Conservation (phyloP, 2,329 filamentous ascomycete species). For the Aureobasidium sp. region DNA sequence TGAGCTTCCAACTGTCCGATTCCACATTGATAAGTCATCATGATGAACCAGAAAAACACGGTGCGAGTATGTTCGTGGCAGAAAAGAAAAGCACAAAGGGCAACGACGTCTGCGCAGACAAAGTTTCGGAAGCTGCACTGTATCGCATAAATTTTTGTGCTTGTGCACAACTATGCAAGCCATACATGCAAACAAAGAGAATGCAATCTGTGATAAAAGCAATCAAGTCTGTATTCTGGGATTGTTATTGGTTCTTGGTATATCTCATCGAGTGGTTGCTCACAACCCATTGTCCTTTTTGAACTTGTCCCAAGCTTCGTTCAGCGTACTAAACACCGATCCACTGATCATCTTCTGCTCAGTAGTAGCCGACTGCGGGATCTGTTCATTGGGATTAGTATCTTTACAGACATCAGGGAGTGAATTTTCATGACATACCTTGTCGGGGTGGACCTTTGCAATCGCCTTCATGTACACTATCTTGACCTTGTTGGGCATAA, state of each 20-base stretch:
- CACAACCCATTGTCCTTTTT: slow-evolving; percentile 46
- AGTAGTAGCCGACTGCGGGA: slow-evolving; percentile 55
- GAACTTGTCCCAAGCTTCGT: slow-evolving; percentile 63
- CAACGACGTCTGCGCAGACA: not conserved
- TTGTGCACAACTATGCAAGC: not conserved
- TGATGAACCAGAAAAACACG: no score
- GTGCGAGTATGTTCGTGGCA: not conserved
- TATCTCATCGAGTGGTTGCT: not conserved
- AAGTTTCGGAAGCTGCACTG: not conserved
- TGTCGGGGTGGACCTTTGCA: slow-evolving; percentile 95
- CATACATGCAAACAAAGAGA: not conserved
- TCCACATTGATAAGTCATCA: no score
- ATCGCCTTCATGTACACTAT: slow-evolving; percentile 99
- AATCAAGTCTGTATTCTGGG: no score
- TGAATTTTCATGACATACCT: slow-evolving; percentile 54
- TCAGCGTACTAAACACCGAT: slow-evolving; percentile 55
- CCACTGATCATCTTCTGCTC: slow-evolving; percentile 61
- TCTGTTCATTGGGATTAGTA: slow-evolving; percentile 34
- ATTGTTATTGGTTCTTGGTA: not conserved
- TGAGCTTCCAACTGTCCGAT: no score
- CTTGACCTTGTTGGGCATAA: slow-evolving; percentile 92
- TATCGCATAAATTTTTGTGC: not conserved
- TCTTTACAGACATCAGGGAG: not conserved
- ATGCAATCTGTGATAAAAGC: not conserved
- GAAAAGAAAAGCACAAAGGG: not conserved